Percentiles rank a stretch among this genome's conserved stretches.
phyloP scores from a whole-genome alignment of 2,329 filamentous ascomycete genomes.

The Claviceps purpurea region DNA sequence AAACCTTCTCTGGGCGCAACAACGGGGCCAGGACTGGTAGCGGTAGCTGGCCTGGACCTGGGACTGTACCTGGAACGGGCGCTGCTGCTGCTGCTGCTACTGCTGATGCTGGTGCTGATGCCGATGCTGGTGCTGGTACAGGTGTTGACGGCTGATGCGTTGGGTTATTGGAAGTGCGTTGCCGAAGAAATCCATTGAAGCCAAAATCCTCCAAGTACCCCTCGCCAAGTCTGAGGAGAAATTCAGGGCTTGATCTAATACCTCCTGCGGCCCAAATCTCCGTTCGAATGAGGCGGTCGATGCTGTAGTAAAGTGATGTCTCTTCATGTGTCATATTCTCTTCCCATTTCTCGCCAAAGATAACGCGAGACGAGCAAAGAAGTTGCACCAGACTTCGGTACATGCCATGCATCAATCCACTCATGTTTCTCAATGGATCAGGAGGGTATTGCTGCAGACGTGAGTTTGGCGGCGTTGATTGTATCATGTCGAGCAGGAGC shows the following conservation, averaged over 20 bases:
- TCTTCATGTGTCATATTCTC: constrained; percentile 31
- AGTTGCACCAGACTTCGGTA: constrained; percentile 29
- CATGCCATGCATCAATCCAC: constrained; percentile 4
- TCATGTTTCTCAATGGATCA: neutral
- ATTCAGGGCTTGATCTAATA: constrained; percentile 34
- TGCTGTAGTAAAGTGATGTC: constrained; percentile 24
- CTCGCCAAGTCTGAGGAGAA: constrained; percentile 34
- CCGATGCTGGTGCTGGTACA: neutral
- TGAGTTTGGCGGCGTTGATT: neutral
- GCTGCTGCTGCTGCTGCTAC: neutral
- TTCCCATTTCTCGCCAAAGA: constrained; percentile 30
- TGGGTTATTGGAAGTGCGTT: constrained; percentile 4
- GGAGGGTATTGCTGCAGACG: neutral
- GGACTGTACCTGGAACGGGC: neutral
- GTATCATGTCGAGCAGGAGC: constrained; percentile 32
- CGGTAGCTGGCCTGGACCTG: neutral
- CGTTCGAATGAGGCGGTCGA: constrained; percentile 32
- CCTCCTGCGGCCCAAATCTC: constrained; percentile 33
- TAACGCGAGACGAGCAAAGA: constrained; percentile 30
- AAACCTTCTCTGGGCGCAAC: constrained; percentile 1
- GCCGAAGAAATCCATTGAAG: constrained; percentile 21
- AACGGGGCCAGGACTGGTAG: constrained; percentile 1
- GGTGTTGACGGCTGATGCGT: constrained; percentile 5
- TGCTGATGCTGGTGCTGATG: neutral
- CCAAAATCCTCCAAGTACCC: constrained; percentile 23